Percentiles rank a stretch among this genome's conserved stretches.
These are phyloP conservation scores for Penicillium sp. DNA, from an alignment of 2,329 filamentous ascomycete species.

Conservation along the genomic window DNA sequence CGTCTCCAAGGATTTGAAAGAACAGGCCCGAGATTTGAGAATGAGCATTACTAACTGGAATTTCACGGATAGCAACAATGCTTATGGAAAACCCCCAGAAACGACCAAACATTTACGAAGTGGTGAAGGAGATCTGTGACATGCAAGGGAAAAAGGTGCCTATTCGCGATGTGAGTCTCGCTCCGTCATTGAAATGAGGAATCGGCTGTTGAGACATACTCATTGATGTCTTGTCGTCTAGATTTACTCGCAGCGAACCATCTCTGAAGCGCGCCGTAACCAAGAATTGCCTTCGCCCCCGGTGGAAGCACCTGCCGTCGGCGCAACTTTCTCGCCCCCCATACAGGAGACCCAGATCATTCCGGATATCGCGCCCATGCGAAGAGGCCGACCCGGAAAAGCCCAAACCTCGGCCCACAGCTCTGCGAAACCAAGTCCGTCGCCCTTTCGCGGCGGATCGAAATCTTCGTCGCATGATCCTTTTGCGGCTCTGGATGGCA, in stretches of 20 bases:
- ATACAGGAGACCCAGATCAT: slow-evolving; percentile 64
- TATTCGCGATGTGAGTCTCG: slow-evolving; percentile 70
- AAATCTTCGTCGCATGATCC: slow-evolving; percentile 62
- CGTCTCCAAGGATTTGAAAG: too few relatives aligned
- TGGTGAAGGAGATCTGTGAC: slow-evolving; percentile 74
- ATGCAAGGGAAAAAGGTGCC: slow-evolving; percentile 86
- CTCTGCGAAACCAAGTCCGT: slow-evolving; percentile 56
- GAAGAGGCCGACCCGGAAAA: slow-evolving; percentile 68
- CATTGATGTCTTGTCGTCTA: slow-evolving; percentile 28
- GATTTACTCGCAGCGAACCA: slow-evolving; percentile 64
- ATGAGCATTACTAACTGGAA: slow-evolving; percentile 17
- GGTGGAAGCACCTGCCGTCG: slow-evolving; percentile 58
- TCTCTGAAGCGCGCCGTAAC: slow-evolving; percentile 57
- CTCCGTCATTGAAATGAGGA: too few relatives aligned
- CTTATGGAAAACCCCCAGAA: slow-evolving; percentile 72
- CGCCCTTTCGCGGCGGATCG: slow-evolving; percentile 56
- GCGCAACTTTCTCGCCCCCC: slow-evolving; percentile 74
- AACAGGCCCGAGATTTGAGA: background rate
- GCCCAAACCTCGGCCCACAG: slow-evolving; percentile 39
- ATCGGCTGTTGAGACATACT: background rate
- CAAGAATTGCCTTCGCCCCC: slow-evolving; percentile 56
- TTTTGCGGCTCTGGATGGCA: slow-evolving; percentile 81
- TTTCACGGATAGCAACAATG: slow-evolving; percentile 64
- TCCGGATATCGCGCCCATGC: slow-evolving; percentile 90
- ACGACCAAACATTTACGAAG: slow-evolving; percentile 90